Base-by-base conservation (phyloP, 2,329 filamentous ascomycete species). In the Aspergillus floridensis region DNA sequence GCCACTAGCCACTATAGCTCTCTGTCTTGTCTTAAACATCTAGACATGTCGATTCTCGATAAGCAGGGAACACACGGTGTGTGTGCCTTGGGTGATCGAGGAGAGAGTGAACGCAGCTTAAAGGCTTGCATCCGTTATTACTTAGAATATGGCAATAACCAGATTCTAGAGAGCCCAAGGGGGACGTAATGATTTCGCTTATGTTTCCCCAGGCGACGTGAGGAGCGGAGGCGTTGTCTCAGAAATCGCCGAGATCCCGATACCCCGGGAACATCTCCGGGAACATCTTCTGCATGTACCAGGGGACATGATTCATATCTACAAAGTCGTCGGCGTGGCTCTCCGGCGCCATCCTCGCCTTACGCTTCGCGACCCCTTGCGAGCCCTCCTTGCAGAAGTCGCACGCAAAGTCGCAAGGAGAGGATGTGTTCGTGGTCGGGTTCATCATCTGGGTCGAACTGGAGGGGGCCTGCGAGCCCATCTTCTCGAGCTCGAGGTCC, bases 331-430 rank as follows among this genome's bases (percentile, higher is more conserved):
- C 56, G 8, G 57, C 16, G 3, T 52, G 54, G 26, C 60, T 64
- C 26, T 66, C 67, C 6, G 61, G 50, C 5, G 62, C 63, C 70
- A 76, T 75, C 26, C 62, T 71, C 52, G 70, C 68, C 68, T 87
- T 88, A 57, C 86, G 81, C 66, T 74, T 81, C 67, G 83, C 82
- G 61, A 92, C 73, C 16, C 78, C 82, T 44, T 77, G 74, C 0
- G 80, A 69, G 1, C 79, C 79, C 68, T 92, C 88, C 74, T 92
- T 92, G 71, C 91, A 90, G 78, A 86, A 89, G 72, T 93, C 90
- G 68, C 90, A 93, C 2, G 90, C 90, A 77, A 84, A 90, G 65
- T 91, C 86, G 67, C 90, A 93, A 21, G 79, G 78, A 2, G 86
- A 84, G 1, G 63, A 31, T 31, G 53, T 22, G 22, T 3, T 22